phyloP scores from a whole-genome alignment of 176 grass and related monocot genomes.

The Urochloa ruziziensis region DNA sequence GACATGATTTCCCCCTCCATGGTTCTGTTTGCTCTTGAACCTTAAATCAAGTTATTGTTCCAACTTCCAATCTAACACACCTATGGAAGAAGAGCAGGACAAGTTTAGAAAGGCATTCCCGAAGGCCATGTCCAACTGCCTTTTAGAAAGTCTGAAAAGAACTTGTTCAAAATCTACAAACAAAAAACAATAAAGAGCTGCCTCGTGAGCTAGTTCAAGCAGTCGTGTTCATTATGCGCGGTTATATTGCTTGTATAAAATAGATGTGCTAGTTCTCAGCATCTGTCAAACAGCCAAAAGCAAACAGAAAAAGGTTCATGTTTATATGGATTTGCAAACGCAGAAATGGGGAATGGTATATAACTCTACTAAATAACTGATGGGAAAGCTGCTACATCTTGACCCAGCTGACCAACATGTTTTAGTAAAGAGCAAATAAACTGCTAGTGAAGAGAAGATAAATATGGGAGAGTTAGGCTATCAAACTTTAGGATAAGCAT shows the following conservation, averaged over 20 bases:
- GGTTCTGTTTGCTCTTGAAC: conserved; percentile 5
- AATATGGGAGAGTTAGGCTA: too few species aligned
- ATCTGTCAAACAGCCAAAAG: neutral
- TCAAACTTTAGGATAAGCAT: neutral
- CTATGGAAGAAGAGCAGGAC: conserved; percentile 32
- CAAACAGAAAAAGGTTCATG: neutral
- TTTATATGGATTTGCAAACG: neutral
- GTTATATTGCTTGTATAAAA: neutral
- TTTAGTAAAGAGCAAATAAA: too few species aligned
- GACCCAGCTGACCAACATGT: too few species aligned
- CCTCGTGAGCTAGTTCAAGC: neutral
- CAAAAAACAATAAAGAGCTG: too few species aligned
- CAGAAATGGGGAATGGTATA: neutral
- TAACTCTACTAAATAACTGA: neutral
- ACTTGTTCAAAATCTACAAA: neutral
- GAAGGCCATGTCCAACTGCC: neutral
- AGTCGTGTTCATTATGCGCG: neutral
- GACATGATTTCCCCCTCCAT: conserved; percentile 41
- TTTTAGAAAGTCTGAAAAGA: conserved; percentile 11
- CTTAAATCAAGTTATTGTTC: conserved; percentile 25
- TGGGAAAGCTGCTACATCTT: neutral
- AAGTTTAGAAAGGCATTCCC: neutral
- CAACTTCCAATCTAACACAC: conserved; percentile 14
- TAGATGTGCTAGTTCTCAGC: neutral
- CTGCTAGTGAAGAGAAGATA: too few species aligned